These are phyloP conservation scores for Solanum phureja DNA, from an alignment of 257 asterid species.

Conservation along the genomic window DNA sequence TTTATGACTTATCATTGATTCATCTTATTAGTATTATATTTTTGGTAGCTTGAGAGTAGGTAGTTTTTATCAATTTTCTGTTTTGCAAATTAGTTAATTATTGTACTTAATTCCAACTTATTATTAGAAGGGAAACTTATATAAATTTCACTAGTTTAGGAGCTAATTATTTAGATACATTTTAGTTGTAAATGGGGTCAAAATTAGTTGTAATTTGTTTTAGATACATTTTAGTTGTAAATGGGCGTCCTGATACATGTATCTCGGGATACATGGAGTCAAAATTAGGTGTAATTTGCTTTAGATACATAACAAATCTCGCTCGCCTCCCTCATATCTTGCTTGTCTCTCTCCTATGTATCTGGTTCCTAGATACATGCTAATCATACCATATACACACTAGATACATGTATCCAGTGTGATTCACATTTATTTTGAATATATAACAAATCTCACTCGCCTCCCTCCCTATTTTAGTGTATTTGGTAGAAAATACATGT, in stretches of 20 bases:
- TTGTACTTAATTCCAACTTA: not conserved
- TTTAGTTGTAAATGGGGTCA: not conserved
- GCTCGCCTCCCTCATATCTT: too few relatives aligned
- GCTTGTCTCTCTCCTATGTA: not conserved
- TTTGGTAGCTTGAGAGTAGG: not conserved
- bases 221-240: too few relatives aligned
- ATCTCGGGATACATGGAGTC: too few relatives aligned
- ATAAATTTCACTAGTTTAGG: not conserved
- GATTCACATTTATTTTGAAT: not conserved
- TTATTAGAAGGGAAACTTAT: not conserved
- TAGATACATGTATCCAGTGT: too few relatives aligned
- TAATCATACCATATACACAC: too few relatives aligned
- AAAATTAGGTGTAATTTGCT: not conserved
- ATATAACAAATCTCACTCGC: not conserved
- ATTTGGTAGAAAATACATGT: too few relatives aligned
- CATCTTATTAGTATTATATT: not conserved
- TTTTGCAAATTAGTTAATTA: not conserved
- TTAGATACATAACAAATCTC: too few relatives aligned
- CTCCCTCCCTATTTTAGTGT: not conserved
- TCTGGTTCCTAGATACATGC: not conserved
- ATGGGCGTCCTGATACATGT: too few relatives aligned
- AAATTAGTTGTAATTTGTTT: too few relatives aligned
- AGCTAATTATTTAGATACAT: not conserved
- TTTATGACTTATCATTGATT: not conserved
- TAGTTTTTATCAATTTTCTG: not conserved